These are phyloP conservation scores for Mucor piriformis DNA, from an alignment of 371 early-diverging fungal species.

Conservation along the genomic window DNA sequence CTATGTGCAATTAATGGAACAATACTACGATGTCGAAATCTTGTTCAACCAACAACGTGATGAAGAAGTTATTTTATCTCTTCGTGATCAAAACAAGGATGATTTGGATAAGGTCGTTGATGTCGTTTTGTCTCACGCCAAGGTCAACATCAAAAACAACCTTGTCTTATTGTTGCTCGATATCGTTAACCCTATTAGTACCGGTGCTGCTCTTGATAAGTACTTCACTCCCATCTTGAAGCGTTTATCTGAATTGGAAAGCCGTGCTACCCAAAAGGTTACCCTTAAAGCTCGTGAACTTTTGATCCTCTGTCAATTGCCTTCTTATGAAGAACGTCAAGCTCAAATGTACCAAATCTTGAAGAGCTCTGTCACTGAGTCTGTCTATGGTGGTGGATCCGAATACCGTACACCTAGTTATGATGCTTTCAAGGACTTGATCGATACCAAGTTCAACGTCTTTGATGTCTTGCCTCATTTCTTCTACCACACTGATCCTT, in stretches of 20 bases:
- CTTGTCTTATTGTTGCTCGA: slow-evolving; percentile 81
- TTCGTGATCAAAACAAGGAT: slow-evolving; percentile 86
- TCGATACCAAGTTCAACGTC: slow-evolving; percentile 93
- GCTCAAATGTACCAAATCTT: slow-evolving; percentile 85
- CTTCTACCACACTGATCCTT: slow-evolving; percentile 84
- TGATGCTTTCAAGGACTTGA: slow-evolving; percentile 84
- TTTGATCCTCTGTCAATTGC: slow-evolving; percentile 90
- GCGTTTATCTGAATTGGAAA: slow-evolving; percentile 79
- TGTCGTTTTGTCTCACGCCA: slow-evolving; percentile 85
- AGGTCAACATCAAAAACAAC: slow-evolving; percentile 79
- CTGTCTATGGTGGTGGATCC: slow-evolving; percentile 71
- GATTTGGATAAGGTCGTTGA: slow-evolving; percentile 77
- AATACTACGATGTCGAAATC: slow-evolving; percentile 85
- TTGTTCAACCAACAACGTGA: slow-evolving; percentile 82
- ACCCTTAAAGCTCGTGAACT: slow-evolving; percentile 93
- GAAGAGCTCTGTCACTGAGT: slow-evolving; percentile 77
- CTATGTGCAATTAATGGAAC: slow-evolving; percentile 76
- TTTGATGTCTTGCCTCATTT: slow-evolving; percentile 94
- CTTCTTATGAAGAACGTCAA: slow-evolving; percentile 90
- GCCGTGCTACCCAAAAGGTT: slow-evolving; percentile 83
- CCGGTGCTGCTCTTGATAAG: slow-evolving; percentile 69
- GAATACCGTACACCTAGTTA: slow-evolving; percentile 79
- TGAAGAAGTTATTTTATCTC: slow-evolving; percentile 82
- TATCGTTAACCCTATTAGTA: slow-evolving; percentile 65
- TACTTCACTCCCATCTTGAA: slow-evolving; percentile 82